Conservation (phyloP, 495 filamentous ascomycete species). For the Podospora conica region DNA sequence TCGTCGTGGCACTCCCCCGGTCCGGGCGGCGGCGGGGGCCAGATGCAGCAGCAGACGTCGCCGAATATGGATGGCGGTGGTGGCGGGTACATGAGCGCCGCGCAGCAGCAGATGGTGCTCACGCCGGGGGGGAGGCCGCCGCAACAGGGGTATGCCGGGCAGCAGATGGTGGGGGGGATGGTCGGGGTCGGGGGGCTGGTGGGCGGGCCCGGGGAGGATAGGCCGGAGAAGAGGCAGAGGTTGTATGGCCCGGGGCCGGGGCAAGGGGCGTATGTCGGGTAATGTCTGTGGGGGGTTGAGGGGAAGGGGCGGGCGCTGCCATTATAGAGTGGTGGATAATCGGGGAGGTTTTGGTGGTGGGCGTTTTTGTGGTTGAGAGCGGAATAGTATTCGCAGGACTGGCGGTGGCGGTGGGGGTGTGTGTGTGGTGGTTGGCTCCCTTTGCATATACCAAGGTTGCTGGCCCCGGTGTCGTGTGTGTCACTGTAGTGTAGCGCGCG, state of each 20-base stretch:
- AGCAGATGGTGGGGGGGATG: constrained; percentile 22
- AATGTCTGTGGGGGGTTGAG: neutral
- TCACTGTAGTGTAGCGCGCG: neutral
- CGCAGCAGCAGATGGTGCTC: constrained; percentile 36
- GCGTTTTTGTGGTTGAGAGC: neutral
- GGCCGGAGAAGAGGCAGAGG: constrained; percentile 34
- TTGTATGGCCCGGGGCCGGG: constrained; percentile 33
- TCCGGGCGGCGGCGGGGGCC: constrained; percentile 26
- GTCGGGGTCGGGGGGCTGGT: constrained; percentile 26
- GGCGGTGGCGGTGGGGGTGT: too few relatives aligned
- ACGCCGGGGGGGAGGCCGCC: constrained; percentile 36
- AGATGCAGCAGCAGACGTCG: constrained; percentile 58
- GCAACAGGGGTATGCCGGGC: constrained; percentile 28
- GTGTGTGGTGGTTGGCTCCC: neutral
- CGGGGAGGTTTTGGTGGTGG: neutral
- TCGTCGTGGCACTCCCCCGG: constrained; percentile 67
- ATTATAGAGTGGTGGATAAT: neutral
- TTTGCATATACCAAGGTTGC: neutral
- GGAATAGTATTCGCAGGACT: too few relatives aligned
- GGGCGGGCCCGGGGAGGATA: constrained; percentile 18
- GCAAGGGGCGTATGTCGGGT: constrained; percentile 19
- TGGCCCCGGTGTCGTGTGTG: neutral
- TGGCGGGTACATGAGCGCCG: constrained; percentile 36
- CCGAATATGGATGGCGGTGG: constrained; percentile 44
- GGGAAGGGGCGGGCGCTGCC: neutral